These are phyloP conservation scores for Candida xiaguanensis DNA, from an alignment of 805 yeast genomes.

Conservation along the genomic window DNA sequence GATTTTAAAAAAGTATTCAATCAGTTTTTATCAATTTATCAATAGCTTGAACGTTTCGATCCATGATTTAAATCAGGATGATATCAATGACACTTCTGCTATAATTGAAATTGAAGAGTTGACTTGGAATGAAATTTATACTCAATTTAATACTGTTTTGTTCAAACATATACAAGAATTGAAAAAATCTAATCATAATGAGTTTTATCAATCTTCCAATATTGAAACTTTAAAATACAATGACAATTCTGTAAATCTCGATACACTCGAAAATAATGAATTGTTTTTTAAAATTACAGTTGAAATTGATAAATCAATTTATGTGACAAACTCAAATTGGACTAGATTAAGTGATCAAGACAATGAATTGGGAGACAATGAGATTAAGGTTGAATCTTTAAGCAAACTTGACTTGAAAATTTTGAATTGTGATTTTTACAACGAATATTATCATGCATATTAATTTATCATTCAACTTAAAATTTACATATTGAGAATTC, in stretches of 20 bases:
- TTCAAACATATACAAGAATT: slow-evolving; percentile 32
- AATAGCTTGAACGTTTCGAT: slow-evolving; percentile 17
- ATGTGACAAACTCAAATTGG: slow-evolving; percentile 21
- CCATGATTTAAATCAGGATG: slow-evolving; percentile 3
- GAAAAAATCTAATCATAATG: slow-evolving; percentile 12
- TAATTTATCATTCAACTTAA: too few relatives aligned
- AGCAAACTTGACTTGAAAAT: slow-evolving; percentile 26
- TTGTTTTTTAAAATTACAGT: slow-evolving; percentile 17
- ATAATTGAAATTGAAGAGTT: slow-evolving; percentile 20
- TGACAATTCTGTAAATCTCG: background rate
- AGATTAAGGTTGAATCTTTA: slow-evolving; percentile 15
- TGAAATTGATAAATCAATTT: slow-evolving; percentile 20
- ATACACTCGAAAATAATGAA: slow-evolving; percentile 9
- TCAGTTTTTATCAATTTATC: slow-evolving; percentile 28
- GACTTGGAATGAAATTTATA: slow-evolving; percentile 30
- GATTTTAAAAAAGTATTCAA: slow-evolving; percentile 37
- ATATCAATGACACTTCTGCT: slow-evolving; percentile 18
- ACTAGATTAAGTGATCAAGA: slow-evolving; percentile 12
- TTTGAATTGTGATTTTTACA: slow-evolving; percentile 26
- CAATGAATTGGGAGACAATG: background rate
- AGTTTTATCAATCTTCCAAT: background rate
- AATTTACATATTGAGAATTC: too few relatives aligned
- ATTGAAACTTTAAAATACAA: background rate
- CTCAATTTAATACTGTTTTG: slow-evolving; percentile 27
- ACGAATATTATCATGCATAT: slow-evolving; percentile 20